Evolutionary conservation across 1,284 basidiomycete species (phyloP), one percentile per base, ranked within the genome.

Genomic region (Golubevia pallescens): DNA sequence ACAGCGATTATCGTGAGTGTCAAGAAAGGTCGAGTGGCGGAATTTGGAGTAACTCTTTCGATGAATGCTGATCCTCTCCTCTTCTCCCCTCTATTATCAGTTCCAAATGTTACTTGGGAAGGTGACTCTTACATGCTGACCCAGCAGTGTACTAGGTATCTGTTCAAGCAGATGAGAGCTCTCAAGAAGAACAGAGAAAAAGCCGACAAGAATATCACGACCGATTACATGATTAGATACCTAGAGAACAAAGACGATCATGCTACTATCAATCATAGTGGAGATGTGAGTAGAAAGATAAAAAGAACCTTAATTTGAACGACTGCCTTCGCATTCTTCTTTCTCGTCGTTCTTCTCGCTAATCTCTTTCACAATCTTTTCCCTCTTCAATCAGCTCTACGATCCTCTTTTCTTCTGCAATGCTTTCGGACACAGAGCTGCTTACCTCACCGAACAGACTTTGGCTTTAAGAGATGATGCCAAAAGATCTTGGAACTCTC

Each of bases 381-480:
- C 56, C 24, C 10, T 16, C 48, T 75, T 61, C 60, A 80, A 67
- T 58, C 80, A 77, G 69, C 80, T 80, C 52, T 73, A 79, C 60
- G 76, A 76, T 59, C 76, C 84, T 24, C 71, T 85, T 58, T 86
- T 83, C 66, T 75, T 87, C 58, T 71, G 75, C 66, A 70, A 72
- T 10, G 86, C 86, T 1, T 87, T 86, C 61, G 86, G 86, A 5
- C 84, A 86, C 70, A 82, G 86, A 8, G 86, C 86, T 5, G 86
- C 85, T 8, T 86, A 84, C 73, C 66, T 86, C 24, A 78, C 80
- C 24, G 84, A 84, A 53, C 85, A 81, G 60, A 78, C 86, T 20
- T 71, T 86, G 4, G 70, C 75, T 38, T 84, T 86, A 64, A 76
- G 86, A 6, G 86, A 87, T 65, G 73, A 84, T 55, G 78, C 80